A percentile compares a stretch with the other conserved stretches of the same genome.
Conservation (phyloP, 306 rosid genomes). For the Prunus mira region DNA sequence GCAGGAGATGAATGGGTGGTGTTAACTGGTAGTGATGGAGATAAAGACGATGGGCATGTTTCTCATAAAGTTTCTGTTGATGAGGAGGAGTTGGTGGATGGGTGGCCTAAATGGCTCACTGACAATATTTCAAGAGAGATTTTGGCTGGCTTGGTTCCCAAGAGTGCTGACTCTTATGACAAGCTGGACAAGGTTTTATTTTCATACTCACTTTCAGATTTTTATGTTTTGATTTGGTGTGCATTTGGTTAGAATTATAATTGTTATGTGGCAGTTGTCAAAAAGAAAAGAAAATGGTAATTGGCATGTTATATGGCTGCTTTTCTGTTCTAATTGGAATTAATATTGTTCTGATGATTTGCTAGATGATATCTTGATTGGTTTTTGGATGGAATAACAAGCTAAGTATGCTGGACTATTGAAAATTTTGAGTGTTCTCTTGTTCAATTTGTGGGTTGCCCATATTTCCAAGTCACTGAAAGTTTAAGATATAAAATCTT, state of each 20-base stretch:
- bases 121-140: conserved; percentile 48
- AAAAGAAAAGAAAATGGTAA: neutral
- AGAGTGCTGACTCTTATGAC: conserved; percentile 70
- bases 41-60: conserved; percentile 27
- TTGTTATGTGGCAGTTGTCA: neutral
- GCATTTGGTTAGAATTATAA: neutral
- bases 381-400: neutral
- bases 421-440: neutral
- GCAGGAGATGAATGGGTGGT: conserved; percentile 2
- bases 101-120: conserved; percentile 55
- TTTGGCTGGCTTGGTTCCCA: conserved; percentile 63
- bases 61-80: conserved; percentile 29
- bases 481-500: neutral
- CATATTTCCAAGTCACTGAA: neutral
- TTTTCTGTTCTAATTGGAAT: neutral
- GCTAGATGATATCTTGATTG: neutral
- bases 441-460: neutral
- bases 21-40: conserved; percentile 9
- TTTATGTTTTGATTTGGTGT: neutral
- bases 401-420: neutral
- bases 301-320: neutral
- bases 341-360: neutral
- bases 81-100: conserved; percentile 34
- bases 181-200: conserved; percentile 69
- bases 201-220: neutral